Percentiles rank a stretch among this genome's conserved stretches.
phyloP scores from a whole-genome alignment of 2,329 filamentous ascomycete genomes.

The Bipolaris oryzae region DNA sequence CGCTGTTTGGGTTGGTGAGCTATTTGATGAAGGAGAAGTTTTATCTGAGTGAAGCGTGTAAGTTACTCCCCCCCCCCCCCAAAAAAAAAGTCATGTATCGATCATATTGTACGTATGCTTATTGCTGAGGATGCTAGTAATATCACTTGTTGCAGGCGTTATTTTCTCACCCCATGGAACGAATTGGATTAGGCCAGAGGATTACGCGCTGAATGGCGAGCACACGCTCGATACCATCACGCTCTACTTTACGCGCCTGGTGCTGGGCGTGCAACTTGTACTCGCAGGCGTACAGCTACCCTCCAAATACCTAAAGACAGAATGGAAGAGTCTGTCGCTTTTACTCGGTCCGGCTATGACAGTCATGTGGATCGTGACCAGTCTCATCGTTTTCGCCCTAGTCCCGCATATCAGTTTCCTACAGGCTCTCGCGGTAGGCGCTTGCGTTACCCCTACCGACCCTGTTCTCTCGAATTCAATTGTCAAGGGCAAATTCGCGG shows the following conservation, averaged over 20 bases:
- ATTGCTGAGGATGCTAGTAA: slow-evolving; percentile 62
- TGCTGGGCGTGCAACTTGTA: slow-evolving; percentile 88
- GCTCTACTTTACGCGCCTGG: slow-evolving; percentile 82
- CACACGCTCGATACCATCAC: slow-evolving; percentile 73
- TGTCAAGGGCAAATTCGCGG: slow-evolving; percentile 91
- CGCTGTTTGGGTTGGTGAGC: slow-evolving; percentile 87
- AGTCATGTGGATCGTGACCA: slow-evolving; percentile 84
- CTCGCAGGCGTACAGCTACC: slow-evolving; percentile 88
- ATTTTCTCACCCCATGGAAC: slow-evolving; percentile 78
- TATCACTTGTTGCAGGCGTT: slow-evolving; percentile 79
- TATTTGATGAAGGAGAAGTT: slow-evolving; percentile 88
- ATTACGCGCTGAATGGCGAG: slow-evolving; percentile 68
- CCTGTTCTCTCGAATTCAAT: slow-evolving; percentile 87
- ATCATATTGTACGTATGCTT: neutral
- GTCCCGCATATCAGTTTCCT: slow-evolving; percentile 75
- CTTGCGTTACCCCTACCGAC: slow-evolving; percentile 91
- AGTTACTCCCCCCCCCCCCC: no score
- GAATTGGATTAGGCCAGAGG: slow-evolving; percentile 73
- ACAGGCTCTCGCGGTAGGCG: slow-evolving; percentile 78
- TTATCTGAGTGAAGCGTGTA: slow-evolving; percentile 88
- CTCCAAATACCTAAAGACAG: slow-evolving; percentile 75
- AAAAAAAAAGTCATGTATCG: no score
- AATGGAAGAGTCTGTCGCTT: slow-evolving; percentile 77
- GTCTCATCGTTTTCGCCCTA: slow-evolving; percentile 76
- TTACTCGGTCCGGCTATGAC: slow-evolving; percentile 85